Conservation (phyloP, 2,329 filamentous ascomycete species). For the Xylaria polymorpha region DNA sequence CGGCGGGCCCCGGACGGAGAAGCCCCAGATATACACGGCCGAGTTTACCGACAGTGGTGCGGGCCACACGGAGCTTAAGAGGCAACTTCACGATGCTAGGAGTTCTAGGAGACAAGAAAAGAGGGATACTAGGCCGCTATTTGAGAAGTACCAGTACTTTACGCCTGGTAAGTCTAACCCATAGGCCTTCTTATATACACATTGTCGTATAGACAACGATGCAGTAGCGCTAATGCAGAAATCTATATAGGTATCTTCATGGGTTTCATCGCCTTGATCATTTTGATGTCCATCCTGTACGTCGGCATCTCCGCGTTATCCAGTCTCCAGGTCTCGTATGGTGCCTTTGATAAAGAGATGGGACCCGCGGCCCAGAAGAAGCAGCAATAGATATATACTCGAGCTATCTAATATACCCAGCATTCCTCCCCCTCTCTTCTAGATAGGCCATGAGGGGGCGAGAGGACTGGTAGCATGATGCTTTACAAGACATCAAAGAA, state of each 20-base stretch:
- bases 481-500: constrained; percentile 20
- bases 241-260: constrained; percentile 81
- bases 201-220: neutral
- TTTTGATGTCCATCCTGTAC: constrained; percentile 81
- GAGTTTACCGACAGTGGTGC: constrained; percentile 66
- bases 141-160: constrained; percentile 95
- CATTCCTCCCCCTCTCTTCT: neutral
- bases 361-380: constrained; percentile 91
- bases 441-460: neutral
- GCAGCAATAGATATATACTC: constrained; percentile 59
- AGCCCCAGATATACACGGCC: constrained; percentile 70
- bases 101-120: constrained; percentile 53
- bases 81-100: constrained; percentile 56
- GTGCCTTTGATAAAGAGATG: constrained; percentile 96
- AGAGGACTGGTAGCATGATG: constrained; percentile 3
- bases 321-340: constrained; percentile 90
- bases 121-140: constrained; percentile 67
- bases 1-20: constrained; percentile 66
- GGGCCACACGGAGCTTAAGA: constrained; percentile 77
- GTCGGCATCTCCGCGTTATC: constrained; percentile 80
- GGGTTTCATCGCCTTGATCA: constrained; percentile 75
- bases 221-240: neutral
- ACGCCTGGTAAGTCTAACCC: constrained; percentile 73
- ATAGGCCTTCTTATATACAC: neutral
- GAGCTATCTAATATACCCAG: constrained; percentile 11